Conservation (phyloP, 371 early-diverging fungal species). For the Mucor piriformis region DNA sequence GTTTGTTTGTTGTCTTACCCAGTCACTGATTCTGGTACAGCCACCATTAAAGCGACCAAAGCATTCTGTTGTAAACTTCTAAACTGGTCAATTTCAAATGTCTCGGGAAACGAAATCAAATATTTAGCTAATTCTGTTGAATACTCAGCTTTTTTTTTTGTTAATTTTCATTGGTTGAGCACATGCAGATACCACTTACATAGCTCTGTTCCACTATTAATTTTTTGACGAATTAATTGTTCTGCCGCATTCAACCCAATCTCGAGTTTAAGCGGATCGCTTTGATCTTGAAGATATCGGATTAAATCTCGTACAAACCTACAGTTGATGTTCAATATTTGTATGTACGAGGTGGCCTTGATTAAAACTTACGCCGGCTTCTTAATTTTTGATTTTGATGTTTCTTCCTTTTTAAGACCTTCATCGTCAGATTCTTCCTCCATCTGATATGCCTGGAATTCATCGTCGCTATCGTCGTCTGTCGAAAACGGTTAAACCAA, state of each 20-base stretch:
- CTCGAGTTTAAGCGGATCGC: slow-evolving; percentile 50
- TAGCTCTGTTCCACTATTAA: slow-evolving; percentile 40
- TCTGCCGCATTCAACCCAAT: slow-evolving; percentile 45
- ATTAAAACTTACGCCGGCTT: slow-evolving; percentile 35
- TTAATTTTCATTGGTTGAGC: too few relatives aligned
- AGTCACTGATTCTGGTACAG: slow-evolving; percentile 33
- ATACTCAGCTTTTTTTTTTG: slow-evolving; percentile 31
- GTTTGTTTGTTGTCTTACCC: slow-evolving; percentile 20
- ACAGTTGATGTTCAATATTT: not conserved
- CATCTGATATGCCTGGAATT: slow-evolving; percentile 53
- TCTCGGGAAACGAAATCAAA: slow-evolving; percentile 36
- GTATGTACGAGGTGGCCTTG: not conserved
- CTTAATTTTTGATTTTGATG: slow-evolving; percentile 19
- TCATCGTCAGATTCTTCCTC: slow-evolving; percentile 56
- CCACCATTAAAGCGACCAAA: slow-evolving; percentile 38
- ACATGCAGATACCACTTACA: too few relatives aligned
- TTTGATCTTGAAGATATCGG: slow-evolving; percentile 34
- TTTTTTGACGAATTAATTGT: slow-evolving; percentile 42
- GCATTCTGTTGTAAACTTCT: slow-evolving; percentile 29
- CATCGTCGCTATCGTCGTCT: slow-evolving; percentile 35
- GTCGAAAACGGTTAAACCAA: not conserved
- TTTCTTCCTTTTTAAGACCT: slow-evolving; percentile 5
- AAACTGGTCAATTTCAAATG: slow-evolving; percentile 36
- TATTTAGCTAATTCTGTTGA: slow-evolving; percentile 30
- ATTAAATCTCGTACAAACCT: slow-evolving; percentile 50